Evolutionary conservation across 345 rosid species (phyloP), one percentile per base, ranked within the genome.

Genomic region (Sonneratia alba): DNA sequence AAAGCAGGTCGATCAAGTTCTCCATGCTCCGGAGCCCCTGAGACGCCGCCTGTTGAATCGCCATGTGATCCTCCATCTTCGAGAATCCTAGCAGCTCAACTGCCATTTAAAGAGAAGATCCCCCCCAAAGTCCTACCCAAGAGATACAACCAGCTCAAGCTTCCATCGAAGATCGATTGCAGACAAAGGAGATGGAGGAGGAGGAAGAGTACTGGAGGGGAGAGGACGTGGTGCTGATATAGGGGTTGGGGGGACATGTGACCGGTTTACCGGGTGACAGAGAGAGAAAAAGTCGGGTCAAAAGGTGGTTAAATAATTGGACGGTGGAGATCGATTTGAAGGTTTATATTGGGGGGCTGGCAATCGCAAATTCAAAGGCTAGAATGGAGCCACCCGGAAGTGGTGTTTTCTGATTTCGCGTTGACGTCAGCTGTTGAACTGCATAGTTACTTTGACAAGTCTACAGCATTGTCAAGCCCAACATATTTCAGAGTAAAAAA

Each of bases 11-110:
- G 69, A 91, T 88, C 73, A 91, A 81, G 71, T 87, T 86, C 24
- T 88, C 97, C 95, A 92, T 92, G 79, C 96, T 84, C 81, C 87
- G 81, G 74, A 94, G 67, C 0, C 98, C 98, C 73, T 91, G 97
- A 0, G 93, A 72, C 47, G 97, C 93, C 43, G 97, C 96, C 62
- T 91, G 97, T 36, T 89, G 90, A 3, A 94, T 86, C 15, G 97
- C 93, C 77, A 65, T 82, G 81, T 81, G 86, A 76, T 94, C 96
- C 37, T 91, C 91, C 80, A 89, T 80, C 78, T 81, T 85, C 0
- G 90, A 74, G 48, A 85, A 91, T 7, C 83, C 80, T 81, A 89
- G 79, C 27, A 87, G 83, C 73, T 93, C 89, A 32, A 88, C 88
- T 56, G 91, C 87, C 95, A 91, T 47, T 91, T 8, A 27, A 22